Percentiles rank a stretch among this genome's conserved stretches.
These are phyloP conservation scores for Acanthochlamys bracteata DNA, from an alignment of 106 monocot species.

Conservation along the genomic window DNA sequence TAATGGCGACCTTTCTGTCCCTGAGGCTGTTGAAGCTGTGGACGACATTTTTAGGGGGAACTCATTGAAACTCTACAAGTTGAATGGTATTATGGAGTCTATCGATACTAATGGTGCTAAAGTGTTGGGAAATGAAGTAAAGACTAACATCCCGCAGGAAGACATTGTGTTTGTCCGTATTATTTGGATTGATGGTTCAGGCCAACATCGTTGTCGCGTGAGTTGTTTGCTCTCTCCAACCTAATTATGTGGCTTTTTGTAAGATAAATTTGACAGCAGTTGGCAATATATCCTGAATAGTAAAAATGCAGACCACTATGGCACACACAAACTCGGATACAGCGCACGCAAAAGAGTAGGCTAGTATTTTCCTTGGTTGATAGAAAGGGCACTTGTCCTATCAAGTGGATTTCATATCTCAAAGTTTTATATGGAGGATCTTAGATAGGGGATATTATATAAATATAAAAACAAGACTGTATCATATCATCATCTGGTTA, in stretches of 20 bases:
- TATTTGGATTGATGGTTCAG: conserved; percentile 81
- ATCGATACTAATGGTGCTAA: conserved; percentile 16
- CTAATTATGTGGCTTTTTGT: neutral
- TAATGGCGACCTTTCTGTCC: conserved; percentile 82
- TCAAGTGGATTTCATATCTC: too few species aligned
- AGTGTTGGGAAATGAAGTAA: neutral
- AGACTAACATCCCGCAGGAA: conserved; percentile 7
- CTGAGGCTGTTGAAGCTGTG: conserved; percentile 71
- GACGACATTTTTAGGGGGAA: conserved; percentile 71
- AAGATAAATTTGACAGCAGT: neutral
- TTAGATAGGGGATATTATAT: too few species aligned
- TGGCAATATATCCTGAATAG: too few species aligned
- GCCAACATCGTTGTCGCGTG: conserved; percentile 88
- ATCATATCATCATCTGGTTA: too few species aligned
- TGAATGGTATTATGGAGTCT: conserved; percentile 37
- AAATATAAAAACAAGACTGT: too few species aligned
- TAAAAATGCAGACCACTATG: too few species aligned
- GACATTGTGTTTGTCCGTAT: conserved; percentile 62
- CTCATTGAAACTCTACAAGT: conserved; percentile 57
- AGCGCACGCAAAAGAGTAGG: too few species aligned
- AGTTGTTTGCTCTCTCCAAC: conserved; percentile 14
- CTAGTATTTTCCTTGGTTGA: too few species aligned
- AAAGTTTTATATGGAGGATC: too few species aligned
- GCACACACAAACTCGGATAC: too few species aligned
- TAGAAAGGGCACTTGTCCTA: too few species aligned